Evolutionary conservation across 2,329 filamentous ascomycete species (phyloP).

Genomic region (Ophiostoma quercus): DNA sequence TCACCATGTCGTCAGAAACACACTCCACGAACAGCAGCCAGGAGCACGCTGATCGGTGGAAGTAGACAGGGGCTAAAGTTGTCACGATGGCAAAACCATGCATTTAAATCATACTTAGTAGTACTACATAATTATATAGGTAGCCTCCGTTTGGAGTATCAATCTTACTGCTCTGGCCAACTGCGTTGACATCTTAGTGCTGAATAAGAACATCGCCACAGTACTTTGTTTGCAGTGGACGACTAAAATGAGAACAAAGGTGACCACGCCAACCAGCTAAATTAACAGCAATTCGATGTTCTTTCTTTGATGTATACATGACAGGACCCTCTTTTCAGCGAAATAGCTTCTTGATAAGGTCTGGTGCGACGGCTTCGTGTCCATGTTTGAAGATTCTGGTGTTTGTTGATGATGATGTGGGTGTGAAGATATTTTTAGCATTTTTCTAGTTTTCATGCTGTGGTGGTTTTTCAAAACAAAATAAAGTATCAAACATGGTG

Average conservation of each 20-base stretch:
- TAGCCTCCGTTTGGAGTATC: background rate
- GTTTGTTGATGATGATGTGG: background rate
- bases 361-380: background rate
- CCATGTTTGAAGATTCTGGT: background rate
- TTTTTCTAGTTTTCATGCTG: background rate
- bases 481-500: no score
- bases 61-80: background rate
- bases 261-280: background rate
- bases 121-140: background rate
- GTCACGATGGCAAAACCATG: no score
- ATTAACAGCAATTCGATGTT: background rate
- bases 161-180: background rate
- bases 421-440: background rate
- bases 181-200: background rate
- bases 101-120: background rate
- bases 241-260: background rate
- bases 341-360: background rate
- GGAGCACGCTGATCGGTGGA: background rate
- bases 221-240: background rate
- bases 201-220: conserved; percentile 8
- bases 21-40: background rate
- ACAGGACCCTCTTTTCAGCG: background rate
- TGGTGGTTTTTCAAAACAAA: no score
- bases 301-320: background rate
- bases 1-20: background rate